Evolutionary conservation across 768 basidiomycete species (phyloP).

Genomic region (Lactarius deliciosus): DNA sequence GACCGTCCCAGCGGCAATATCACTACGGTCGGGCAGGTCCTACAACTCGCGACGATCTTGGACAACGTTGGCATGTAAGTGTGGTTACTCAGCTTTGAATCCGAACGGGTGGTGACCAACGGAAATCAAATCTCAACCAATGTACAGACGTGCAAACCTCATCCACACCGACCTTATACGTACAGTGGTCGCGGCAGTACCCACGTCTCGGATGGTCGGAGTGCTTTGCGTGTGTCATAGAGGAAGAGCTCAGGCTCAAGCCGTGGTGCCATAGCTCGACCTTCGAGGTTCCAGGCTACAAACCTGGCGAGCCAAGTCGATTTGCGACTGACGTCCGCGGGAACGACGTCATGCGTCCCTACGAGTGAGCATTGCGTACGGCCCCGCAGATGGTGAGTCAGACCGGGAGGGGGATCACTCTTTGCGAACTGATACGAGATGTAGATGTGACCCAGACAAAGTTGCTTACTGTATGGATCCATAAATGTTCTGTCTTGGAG

Average conservation of each 20-base stretch:
- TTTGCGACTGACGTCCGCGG: constrained; percentile 49
- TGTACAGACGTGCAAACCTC: constrained; percentile 43
- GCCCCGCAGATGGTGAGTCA: not conserved
- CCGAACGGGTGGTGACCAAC: not conserved
- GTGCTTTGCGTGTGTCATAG: constrained; percentile 44
- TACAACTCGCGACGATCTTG: constrained; percentile 50
- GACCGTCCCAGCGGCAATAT: constrained; percentile 45
- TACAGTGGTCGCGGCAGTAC: constrained; percentile 41
- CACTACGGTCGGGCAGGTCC: constrained; percentile 49
- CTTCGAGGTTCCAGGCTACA: constrained; percentile 49
- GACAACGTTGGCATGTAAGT: constrained; percentile 49
- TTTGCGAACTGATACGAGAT: not conserved
- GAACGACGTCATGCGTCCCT: constrained; percentile 44
- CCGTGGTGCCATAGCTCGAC: constrained; percentile 52
- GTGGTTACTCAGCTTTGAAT: not conserved
- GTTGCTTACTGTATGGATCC: not conserved
- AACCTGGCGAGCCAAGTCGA: constrained; percentile 43
- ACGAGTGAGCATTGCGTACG: constrained; percentile 35
- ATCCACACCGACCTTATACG: constrained; percentile 44
- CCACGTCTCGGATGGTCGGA: constrained; percentile 49
- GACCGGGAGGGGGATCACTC: not conserved
- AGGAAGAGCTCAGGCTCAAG: constrained; percentile 46
- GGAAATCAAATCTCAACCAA: not conserved
- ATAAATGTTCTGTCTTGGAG: not conserved
- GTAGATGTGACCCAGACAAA: not conserved